Conservation (phyloP, 768 basidiomycete genomes). For the Artomyces pyxidatus region DNA sequence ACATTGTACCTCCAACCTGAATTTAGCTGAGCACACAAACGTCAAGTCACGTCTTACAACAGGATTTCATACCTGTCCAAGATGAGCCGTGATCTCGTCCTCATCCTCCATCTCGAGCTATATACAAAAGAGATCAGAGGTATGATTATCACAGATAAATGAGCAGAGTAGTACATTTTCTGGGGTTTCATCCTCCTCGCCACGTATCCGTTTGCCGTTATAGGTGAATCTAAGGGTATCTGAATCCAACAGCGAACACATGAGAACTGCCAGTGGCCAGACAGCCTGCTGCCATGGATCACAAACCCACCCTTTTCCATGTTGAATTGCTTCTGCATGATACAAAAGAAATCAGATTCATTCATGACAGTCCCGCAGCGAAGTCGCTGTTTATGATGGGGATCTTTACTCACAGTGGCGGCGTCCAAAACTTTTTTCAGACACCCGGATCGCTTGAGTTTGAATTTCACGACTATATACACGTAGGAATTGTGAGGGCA, state of each 20-base stretch:
- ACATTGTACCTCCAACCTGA: too few species aligned
- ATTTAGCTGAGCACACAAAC: too few species aligned
- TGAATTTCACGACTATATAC: background rate
- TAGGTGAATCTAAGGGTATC: background rate
- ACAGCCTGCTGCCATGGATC: background rate
- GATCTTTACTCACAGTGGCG: background rate
- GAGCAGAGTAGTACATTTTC: background rate
- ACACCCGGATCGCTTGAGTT: background rate
- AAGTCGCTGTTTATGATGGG: too few species aligned
- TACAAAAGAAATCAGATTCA: background rate
- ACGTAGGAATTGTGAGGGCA: background rate
- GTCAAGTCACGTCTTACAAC: too few species aligned
- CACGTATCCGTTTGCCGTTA: background rate
- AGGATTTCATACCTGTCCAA: background rate
- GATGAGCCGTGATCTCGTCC: background rate
- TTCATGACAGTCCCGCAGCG: background rate
- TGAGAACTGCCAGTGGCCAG: background rate
- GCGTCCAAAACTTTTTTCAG: background rate
- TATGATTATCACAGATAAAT: background rate
- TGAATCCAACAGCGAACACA: background rate
- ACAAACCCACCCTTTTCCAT: background rate
- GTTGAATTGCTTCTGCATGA: background rate
- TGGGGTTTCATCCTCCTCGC: constrained; percentile 1
- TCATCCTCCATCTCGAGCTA: background rate
- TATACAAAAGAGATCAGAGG: background rate